Conservation (phyloP, 2,329 filamentous ascomycete species). For the Stylonectria norvegica region DNA sequence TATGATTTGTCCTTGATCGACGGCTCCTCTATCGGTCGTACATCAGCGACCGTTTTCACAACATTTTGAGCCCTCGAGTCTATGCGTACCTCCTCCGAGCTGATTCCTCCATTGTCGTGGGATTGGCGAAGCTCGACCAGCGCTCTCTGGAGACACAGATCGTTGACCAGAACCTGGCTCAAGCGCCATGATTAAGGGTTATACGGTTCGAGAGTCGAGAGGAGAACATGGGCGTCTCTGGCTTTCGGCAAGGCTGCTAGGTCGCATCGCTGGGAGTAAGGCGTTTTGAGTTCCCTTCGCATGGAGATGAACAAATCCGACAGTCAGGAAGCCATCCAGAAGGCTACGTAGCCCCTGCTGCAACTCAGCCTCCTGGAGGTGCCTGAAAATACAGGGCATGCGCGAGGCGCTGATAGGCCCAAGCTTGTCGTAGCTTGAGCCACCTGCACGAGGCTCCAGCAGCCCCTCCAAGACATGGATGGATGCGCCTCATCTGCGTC, state of each 20-base stretch:
- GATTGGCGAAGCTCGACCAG: conserved; percentile 74
- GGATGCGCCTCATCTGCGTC: conserved; percentile 7
- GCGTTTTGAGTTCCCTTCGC: not conserved
- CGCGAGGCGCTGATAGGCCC: conserved; percentile 18
- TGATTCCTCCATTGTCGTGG: conserved; percentile 74
- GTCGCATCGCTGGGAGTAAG: conserved; percentile 16
- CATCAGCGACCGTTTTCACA: conserved; percentile 8
- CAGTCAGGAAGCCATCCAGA: conserved; percentile 18
- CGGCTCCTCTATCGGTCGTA: conserved; percentile 46
- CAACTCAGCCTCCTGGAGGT: conserved; percentile 11
- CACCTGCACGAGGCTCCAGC: conserved; percentile 26
- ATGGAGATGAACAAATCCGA: not conserved
- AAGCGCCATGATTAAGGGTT: conserved; percentile 55
- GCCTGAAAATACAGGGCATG: conserved; percentile 10
- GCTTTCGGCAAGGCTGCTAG: conserved; percentile 9
- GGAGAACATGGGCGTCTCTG: conserved; percentile 22
- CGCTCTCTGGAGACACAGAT: conserved; percentile 75
- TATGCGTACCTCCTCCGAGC: conserved; percentile 66
- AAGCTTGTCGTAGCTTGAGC: conserved; percentile 13
- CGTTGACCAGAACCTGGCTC: conserved; percentile 55
- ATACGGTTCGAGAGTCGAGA: conserved; percentile 12
- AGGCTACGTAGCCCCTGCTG: conserved; percentile 26
- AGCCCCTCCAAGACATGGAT: conserved; percentile 21
- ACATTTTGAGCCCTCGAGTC: not conserved
- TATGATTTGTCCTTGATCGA: conserved; percentile 64